These are phyloP conservation scores for Fusarium secorum DNA, from an alignment of 2,329 filamentous ascomycete genomes.

Conservation along the genomic window DNA sequence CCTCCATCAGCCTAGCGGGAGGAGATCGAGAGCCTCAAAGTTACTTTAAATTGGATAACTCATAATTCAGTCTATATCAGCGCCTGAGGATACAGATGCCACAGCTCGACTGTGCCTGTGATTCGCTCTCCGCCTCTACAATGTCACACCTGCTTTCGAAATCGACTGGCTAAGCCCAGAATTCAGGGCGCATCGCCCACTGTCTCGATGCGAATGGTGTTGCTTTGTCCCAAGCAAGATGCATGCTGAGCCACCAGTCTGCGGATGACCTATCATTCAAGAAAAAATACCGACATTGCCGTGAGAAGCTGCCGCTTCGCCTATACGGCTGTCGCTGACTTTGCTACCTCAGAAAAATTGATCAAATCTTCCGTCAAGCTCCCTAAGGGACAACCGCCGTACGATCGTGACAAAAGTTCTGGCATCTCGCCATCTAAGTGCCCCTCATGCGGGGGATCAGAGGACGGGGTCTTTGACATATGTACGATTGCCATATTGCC, in stretches of 20 bases:
- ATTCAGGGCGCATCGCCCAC: constrained; percentile 13
- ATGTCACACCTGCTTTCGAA: constrained; percentile 13
- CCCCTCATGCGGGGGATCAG: constrained; percentile 38
- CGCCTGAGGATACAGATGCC: constrained; percentile 8
- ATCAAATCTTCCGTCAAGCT: constrained; percentile 8
- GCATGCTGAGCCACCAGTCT: constrained; percentile 20
- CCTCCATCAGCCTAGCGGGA: constrained; percentile 23
- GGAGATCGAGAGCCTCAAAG: constrained; percentile 16
- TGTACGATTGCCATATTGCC: constrained; percentile 28
- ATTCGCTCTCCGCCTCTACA: constrained; percentile 18
- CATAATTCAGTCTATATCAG: constrained; percentile 27
- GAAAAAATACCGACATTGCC: neutral
- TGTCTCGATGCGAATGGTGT: constrained; percentile 30
- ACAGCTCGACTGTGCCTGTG: constrained; percentile 13
- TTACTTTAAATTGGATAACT: constrained; percentile 13
- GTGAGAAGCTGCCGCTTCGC: constrained; percentile 10
- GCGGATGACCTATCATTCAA: constrained; percentile 17
- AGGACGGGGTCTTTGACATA: constrained; percentile 29
- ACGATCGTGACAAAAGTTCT: constrained; percentile 19
- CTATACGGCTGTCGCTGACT: constrained; percentile 2
- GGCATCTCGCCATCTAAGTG: neutral
- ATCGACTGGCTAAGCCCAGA: constrained; percentile 13
- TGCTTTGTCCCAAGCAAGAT: constrained; percentile 30
- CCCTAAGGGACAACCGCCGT: neutral
- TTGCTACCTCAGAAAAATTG: neutral